Base-by-base conservation (phyloP, 1,284 basidiomycete genomes). In the Leccinum griseonigrum region DNA sequence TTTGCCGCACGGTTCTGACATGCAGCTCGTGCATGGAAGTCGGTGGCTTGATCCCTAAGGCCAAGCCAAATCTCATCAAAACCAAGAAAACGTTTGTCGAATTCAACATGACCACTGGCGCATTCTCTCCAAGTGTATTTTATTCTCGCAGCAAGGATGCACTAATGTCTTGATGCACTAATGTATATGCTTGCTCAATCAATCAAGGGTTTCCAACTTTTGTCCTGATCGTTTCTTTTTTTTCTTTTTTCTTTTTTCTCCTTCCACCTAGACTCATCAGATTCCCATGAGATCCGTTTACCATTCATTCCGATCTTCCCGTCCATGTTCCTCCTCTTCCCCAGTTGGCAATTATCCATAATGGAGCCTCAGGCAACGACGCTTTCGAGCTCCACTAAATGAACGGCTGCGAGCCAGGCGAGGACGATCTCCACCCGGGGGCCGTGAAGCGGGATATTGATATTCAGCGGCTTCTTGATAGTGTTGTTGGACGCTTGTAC, bases 361-460 rank as follows among this genome's bases (percentile, higher is more conserved):
- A 29, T n/a, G 26, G 10, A n/a, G 22, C 10, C 38, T 76, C 69
- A 79, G 18, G 76, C 80, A 59, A 75, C 80, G 59, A 76, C 76
- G 32, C 67, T 66, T 60, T 91, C 90, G 67, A 91, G 72, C 68
- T 90, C 88, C 9, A 83, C 84, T 50, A 94, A 73, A 78, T 90
- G 86, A 59, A 91, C 87, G 16, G 88, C 90, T 22, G 81, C 88
- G 61, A 94, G 75, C 90, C 90, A 94, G 51, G 91, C 91, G 61
- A 94, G 79, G 52, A 92, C 81, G 61, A 93, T 81, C 75, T 94
- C 91, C 54, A 93, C 91, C 6, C 91, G 82, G 46, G 91, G 90
- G 0, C 91, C 91, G 74, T 92, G 89, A 64, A 93, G 76, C 10
- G 91, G 90, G 59, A 94, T 91, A 69, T 86, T 91, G 73, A 92